Evolutionary conservation across 2,329 filamentous ascomycete genomes (phyloP).

Genomic region (Trichophyton mentagrophytes): DNA sequence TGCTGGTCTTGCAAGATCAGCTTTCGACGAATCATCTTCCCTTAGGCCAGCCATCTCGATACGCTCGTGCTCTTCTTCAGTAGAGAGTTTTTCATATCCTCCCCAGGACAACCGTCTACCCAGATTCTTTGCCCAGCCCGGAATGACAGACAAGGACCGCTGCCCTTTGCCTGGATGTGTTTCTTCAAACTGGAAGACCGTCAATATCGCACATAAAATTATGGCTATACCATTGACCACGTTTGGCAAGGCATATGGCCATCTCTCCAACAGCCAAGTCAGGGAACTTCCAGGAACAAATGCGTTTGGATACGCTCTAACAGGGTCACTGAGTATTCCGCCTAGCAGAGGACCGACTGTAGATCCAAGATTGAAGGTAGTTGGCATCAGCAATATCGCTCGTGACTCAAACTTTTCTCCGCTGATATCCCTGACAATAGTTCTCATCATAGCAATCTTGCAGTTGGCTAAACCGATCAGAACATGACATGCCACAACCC

Average conservation of each 20-base stretch:
- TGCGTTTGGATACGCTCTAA: background rate
- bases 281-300: background rate
- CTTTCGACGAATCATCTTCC: background rate
- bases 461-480: background rate
- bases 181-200: background rate
- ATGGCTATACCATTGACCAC: background rate
- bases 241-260: background rate
- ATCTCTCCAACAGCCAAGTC: background rate
- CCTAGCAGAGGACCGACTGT: background rate
- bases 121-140: background rate
- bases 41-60: background rate
- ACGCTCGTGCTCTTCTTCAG: background rate
- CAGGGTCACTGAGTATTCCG: background rate
- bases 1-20: too few relatives aligned
- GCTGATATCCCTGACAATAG: slow-evolving; percentile 1
- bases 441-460: background rate
- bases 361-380: background rate
- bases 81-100: background rate
- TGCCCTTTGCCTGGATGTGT: background rate
- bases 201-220: background rate
- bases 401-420: background rate
- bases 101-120: background rate
- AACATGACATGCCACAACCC: background rate
- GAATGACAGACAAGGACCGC: background rate
- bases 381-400: background rate